A percentile compares a stretch with the other conserved stretches of the same genome.
Conservation (phyloP, 2,329 filamentous ascomycete species). For the Aspergillus tanneri region DNA sequence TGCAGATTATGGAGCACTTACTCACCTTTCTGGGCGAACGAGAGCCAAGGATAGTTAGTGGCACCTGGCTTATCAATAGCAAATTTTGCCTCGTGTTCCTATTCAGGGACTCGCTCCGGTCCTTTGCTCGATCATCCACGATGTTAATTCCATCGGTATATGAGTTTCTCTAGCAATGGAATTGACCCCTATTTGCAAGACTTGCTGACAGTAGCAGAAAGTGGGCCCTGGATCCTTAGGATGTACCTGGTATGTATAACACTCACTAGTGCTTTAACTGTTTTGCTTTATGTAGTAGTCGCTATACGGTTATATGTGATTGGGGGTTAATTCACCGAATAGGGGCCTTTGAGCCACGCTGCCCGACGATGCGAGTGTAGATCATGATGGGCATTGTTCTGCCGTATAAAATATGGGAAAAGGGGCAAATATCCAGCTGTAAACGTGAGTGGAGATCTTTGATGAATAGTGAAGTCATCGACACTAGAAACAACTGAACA, state of each 20-base stretch:
- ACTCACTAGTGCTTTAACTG: too few relatives aligned
- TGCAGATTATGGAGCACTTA: too few relatives aligned
- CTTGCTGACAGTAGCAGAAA: constrained; percentile 2
- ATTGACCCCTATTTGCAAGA: neutral
- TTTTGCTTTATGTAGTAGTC: too few relatives aligned
- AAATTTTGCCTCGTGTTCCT: too few relatives aligned
- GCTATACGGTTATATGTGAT: too few relatives aligned
- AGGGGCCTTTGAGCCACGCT: neutral
- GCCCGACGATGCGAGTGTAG: neutral
- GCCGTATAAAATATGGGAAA: neutral
- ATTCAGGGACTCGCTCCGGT: too few relatives aligned
- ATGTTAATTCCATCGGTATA: neutral
- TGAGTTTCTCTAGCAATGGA: constrained; percentile 1
- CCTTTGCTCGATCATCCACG: too few relatives aligned
- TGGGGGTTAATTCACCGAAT: neutral
- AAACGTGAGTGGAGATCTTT: neutral
- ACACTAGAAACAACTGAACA: neutral
- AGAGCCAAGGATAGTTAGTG: too few relatives aligned
- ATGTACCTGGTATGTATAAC: too few relatives aligned
- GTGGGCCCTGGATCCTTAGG: neutral
- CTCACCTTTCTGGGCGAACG: too few relatives aligned
- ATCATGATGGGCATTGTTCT: neutral
- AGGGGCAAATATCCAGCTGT: neutral
- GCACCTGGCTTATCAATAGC: too few relatives aligned
- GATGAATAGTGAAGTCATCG: neutral